A percentile compares a stretch with the other conserved stretches of the same genome.
Conservation (phyloP, 2,329 filamentous ascomycete species). For the Daldinia sp. region DNA sequence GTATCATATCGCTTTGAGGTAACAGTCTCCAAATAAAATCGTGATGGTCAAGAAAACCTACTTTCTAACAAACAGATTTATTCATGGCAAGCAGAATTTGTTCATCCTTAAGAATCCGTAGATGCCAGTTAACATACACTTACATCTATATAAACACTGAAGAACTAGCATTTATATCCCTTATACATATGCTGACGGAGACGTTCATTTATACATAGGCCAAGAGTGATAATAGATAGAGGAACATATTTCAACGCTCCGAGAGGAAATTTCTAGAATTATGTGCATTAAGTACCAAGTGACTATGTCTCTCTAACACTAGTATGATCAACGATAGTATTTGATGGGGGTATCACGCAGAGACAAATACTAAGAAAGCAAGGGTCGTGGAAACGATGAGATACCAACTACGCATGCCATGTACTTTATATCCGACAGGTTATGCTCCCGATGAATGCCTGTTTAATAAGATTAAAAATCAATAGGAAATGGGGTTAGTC, state of each 20-base stretch:
- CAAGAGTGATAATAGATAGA: background rate
- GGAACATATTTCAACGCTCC: background rate
- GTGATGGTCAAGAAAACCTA: background rate
- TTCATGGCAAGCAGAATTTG: background rate
- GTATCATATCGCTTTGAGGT: background rate
- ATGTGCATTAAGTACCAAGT: constrained; percentile 34
- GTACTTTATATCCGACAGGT: constrained; percentile 5
- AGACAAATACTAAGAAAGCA: constrained; percentile 13
- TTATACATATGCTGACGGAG: too few species aligned
- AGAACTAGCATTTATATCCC: background rate
- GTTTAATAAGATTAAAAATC: constrained; percentile 19
- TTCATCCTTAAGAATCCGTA: background rate
- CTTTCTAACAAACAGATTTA: background rate
- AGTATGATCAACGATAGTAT: constrained; percentile 25
- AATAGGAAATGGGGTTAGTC: constrained; percentile 10
- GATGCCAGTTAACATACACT: background rate
- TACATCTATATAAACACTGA: background rate
- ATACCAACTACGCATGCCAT: constrained; percentile 18
- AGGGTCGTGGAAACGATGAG: constrained; percentile 18
- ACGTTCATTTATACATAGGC: too few species aligned
- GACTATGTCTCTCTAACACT: constrained; percentile 23
- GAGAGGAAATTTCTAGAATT: constrained; percentile 4
- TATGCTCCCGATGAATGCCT: constrained; percentile 17
- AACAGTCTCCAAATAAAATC: background rate
- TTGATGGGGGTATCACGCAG: constrained; percentile 43